phyloP scores from a whole-genome alignment of 768 basidiomycete species.

The Crassisporium funariophilum region DNA sequence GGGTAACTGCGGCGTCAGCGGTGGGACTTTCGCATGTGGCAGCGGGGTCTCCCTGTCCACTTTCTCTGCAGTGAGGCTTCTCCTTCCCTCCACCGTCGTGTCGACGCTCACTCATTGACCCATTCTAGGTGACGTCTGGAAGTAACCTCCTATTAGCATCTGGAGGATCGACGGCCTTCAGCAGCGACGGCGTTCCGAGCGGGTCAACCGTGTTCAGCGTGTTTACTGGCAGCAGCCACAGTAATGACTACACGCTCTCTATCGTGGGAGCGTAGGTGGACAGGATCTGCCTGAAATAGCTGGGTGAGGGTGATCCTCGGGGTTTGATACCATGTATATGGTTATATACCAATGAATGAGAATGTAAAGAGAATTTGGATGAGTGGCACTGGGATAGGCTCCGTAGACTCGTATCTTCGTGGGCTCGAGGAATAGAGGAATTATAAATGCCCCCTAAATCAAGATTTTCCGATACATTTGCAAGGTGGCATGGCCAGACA shows the following conservation, averaged over 20 bases:
- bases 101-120: constrained; percentile 4
- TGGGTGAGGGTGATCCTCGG: too few species aligned
- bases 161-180: constrained; percentile 50
- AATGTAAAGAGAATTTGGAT: too few species aligned
- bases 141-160: constrained; percentile 49
- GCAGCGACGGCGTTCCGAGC: constrained; percentile 53
- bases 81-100: too few species aligned
- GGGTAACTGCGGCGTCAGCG: constrained; percentile 54
- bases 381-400: too few species aligned
- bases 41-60: constrained; percentile 47
- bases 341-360: too few species aligned
- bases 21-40: constrained; percentile 50
- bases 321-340: too few species aligned
- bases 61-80: constrained; percentile 57
- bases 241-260: constrained; percentile 38
- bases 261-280: constrained; percentile 35
- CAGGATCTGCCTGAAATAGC: not conserved
- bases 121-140: constrained; percentile 47
- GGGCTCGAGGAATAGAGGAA: too few species aligned
- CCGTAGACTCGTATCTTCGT: too few species aligned
- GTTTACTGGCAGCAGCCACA: constrained; percentile 35
- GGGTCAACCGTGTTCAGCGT: constrained; percentile 45
- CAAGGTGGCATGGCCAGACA: too few species aligned
- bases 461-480: too few species aligned
- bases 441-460: too few species aligned